Conservation (phyloP, 2,329 filamentous ascomycete species). For the Aureobasidium sp. region DNA sequence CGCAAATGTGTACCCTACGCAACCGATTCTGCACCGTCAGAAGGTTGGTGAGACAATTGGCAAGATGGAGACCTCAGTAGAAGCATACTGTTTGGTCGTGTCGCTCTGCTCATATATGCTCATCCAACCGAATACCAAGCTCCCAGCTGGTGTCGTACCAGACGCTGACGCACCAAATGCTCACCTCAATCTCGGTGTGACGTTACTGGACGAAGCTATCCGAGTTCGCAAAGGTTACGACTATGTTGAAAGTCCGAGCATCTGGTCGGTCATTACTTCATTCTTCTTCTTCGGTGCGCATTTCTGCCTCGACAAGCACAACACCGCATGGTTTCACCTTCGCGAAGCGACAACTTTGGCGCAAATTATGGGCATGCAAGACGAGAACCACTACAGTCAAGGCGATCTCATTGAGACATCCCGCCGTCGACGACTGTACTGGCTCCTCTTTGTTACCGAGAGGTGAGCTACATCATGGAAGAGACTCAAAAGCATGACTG, state of each 20-base stretch:
- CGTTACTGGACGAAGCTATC: conserved; percentile 53
- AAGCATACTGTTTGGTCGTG: conserved; percentile 52
- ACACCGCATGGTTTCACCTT: conserved; percentile 56
- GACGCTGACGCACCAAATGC: conserved; percentile 44
- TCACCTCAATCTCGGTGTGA: conserved; percentile 42
- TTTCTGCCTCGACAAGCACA: conserved; percentile 55
- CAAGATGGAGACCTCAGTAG: conserved; percentile 45
- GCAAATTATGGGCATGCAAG: conserved; percentile 51
- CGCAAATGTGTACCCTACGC: conserved; percentile 56
- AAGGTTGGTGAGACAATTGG: conserved; percentile 47
- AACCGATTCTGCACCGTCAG: conserved; percentile 51
- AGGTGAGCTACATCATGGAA: conserved; percentile 32
- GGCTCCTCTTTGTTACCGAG: conserved; percentile 57
- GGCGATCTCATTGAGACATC: conserved; percentile 45
- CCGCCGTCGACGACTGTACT: conserved; percentile 51
- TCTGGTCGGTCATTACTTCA: conserved; percentile 53
- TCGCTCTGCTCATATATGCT: conserved; percentile 45
- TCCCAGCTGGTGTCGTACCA: conserved; percentile 32
- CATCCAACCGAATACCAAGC: conserved; percentile 42
- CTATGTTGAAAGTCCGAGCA: conserved; percentile 49
- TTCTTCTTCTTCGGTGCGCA: conserved; percentile 56
- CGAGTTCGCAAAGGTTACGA: conserved; percentile 50
- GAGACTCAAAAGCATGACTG: not conserved
- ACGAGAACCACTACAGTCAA: conserved; percentile 49
- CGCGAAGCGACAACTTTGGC: conserved; percentile 55